phyloP scores from a whole-genome alignment of 2,329 filamentous ascomycete species.

The Fusarium pseudograminearum region DNA sequence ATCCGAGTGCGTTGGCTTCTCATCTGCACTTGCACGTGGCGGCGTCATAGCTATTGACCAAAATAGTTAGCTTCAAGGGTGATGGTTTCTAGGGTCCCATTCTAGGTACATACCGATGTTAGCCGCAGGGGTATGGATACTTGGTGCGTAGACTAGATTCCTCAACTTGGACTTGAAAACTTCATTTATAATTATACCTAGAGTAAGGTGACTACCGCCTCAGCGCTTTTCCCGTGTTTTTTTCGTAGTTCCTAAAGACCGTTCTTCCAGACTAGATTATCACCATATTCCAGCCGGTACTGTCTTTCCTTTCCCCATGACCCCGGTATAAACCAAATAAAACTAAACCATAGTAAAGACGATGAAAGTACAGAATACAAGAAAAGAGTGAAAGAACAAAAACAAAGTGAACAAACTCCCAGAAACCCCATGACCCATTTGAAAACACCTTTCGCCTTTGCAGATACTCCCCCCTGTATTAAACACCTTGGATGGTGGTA shows the following conservation, averaged over 20 bases:
- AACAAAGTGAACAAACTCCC: not conserved
- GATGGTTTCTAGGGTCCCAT: not conserved
- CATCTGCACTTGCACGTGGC: constrained; percentile 26
- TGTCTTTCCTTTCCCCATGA: not conserved
- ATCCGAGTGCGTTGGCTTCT: constrained; percentile 36
- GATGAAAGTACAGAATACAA: not conserved
- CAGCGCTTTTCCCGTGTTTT: not conserved
- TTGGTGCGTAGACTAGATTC: not conserved
- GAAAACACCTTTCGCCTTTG: constrained; percentile 28
- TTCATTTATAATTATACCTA: not conserved
- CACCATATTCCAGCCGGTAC: not conserved
- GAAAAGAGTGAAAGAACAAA: constrained; percentile 5
- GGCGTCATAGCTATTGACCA: constrained; percentile 41
- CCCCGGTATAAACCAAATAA: not conserved
- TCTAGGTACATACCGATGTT: constrained; percentile 28
- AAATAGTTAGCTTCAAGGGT: constrained; percentile 12
- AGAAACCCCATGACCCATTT: constrained; percentile 8
- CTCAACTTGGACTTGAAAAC: not conserved
- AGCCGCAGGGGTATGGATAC: constrained; percentile 25
- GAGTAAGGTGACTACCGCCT: not conserved
- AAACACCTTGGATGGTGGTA: constrained; percentile 34
- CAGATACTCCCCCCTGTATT: constrained; percentile 31
- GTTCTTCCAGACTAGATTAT: not conserved
- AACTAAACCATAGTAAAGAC: not conserved
- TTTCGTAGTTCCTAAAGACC: not conserved